These are phyloP conservation scores for Colletotrichum incanum DNA, from an alignment of 2,329 filamentous ascomycete genomes.

Conservation along the genomic window DNA sequence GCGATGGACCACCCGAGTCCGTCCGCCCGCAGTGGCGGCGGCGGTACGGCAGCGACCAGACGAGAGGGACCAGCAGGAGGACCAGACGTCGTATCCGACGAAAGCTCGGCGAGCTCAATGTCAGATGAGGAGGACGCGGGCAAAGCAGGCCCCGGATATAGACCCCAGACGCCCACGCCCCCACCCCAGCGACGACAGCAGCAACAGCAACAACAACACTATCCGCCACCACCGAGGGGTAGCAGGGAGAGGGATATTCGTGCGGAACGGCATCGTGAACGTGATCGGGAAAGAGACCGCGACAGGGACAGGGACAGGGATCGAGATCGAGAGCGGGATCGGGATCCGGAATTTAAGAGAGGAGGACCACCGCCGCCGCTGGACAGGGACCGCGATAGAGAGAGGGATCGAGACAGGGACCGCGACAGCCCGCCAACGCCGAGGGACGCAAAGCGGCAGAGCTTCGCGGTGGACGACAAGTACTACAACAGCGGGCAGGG, in stretches of 20 bases:
- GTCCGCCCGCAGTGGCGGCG: conserved; percentile 24
- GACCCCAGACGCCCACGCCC: conserved; percentile 32
- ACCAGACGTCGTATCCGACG: conserved; percentile 12
- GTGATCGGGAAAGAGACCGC: conserved; percentile 28
- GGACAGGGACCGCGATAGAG: conserved; percentile 40
- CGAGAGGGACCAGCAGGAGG: conserved; percentile 17
- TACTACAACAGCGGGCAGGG: conserved; percentile 2
- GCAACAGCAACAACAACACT: not conserved
- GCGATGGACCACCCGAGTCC: conserved; percentile 22
- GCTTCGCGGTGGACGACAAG: conserved; percentile 39
- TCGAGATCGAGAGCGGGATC: conserved; percentile 6
- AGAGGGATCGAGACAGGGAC: conserved; percentile 35
- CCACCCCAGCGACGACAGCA: conserved; percentile 29
- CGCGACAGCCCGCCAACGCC: conserved; percentile 45
- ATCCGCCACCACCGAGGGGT: conserved; percentile 21
- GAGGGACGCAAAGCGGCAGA: conserved; percentile 42
- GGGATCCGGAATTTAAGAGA: conserved; percentile 11
- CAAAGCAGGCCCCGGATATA: conserved; percentile 29
- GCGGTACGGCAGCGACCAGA: conserved; percentile 25
- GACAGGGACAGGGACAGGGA: conserved; percentile 38
- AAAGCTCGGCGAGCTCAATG: conserved; percentile 29
- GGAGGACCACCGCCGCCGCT: not conserved
- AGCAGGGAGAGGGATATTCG: conserved; percentile 32
- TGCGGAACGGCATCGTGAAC: conserved; percentile 20
- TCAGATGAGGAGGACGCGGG: conserved; percentile 34